Evolutionary conservation across 176 grass and related monocot species (phyloP), one percentile per base, ranked within the genome.

Genomic region (Carex kokanica): DNA sequence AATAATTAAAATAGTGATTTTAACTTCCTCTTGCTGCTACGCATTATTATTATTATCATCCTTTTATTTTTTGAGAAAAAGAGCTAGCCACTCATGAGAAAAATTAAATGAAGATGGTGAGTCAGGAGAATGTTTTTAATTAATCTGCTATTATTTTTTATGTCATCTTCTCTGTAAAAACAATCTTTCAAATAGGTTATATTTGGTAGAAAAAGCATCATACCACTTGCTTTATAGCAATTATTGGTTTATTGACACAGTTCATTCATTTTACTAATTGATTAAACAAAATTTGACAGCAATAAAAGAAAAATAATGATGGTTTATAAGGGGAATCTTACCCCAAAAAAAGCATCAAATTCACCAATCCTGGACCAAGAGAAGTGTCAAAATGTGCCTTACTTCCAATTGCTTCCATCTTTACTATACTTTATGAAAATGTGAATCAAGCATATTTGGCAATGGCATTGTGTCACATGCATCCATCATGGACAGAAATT

Each of bases 391-490:
- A 75, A 32, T 78, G 12, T 78, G 23, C 73, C 14, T 78, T 78
- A 55, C 73, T 56, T 78, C 25, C 6, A 31, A 18, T 18, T 14
- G 13, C 31, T 56, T 55, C 51, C 15, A 32, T 10, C 49, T 78
- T 77, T 75, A 24, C 15, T 31, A 16, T 31, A 27, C 20, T 56
- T 74, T 54, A 29, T 15, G 1, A 29, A 78, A 54, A 78, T 78
- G 24, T 25, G 69, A 49, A 23, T 73, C 41, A 24, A 23, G n/a
- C 41, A 49, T 56, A 32, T 56, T 18, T 20, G 24, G 72, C n/a
- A 14, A 23, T 73, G 10, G 23, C 15, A 18, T 74, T 55, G 20
- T 55, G 73, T 54, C 47, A 78, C 73, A 78, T 78, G 73, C 73
- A 34, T 5, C 49, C 47, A 56, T 23, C 51, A 18, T 54, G 73